Percentiles rank a stretch among this genome's conserved stretches.
phyloP scores from a whole-genome alignment of 768 basidiomycete species.

The Podaxis sp. region DNA sequence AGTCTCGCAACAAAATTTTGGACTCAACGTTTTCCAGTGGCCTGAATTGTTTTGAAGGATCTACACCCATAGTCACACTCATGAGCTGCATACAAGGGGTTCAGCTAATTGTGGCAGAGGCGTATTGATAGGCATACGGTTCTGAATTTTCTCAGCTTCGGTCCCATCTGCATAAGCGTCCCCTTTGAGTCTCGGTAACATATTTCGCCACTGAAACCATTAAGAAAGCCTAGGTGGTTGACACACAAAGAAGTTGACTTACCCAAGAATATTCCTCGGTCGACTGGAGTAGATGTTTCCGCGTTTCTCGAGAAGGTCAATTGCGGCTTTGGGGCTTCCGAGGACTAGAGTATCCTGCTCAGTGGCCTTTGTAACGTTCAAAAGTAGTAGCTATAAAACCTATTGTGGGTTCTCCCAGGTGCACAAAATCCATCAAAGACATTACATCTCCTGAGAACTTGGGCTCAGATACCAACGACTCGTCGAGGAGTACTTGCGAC shows the following conservation, averaged over 20 bases:
- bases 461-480: background rate
- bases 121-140: background rate
- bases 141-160: constrained; percentile 6
- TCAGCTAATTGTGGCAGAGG: background rate
- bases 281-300: constrained; percentile 31
- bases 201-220: background rate
- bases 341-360: constrained; percentile 15
- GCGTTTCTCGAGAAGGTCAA: constrained; percentile 30
- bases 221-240: background rate
- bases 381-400: background rate
- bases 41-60: constrained; percentile 22
- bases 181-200: background rate
- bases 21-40: constrained; percentile 22
- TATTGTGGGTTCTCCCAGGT: constrained; percentile 9
- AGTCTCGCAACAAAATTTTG: constrained; percentile 21
- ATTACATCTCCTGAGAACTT: background rate
- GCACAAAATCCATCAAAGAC: constrained; percentile 7
- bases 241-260: constrained; percentile 21
- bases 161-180: background rate
- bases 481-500: background rate
- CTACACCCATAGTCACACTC: constrained; percentile 22
- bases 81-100: constrained; percentile 18
- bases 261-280: constrained; percentile 28
- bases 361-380: background rate
- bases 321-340: constrained; percentile 25